A percentile compares a stretch with the other conserved stretches of the same genome.
These are phyloP conservation scores for Solanum aculeatissimum DNA, from an alignment of 305 asterid species.

Conservation along the genomic window DNA sequence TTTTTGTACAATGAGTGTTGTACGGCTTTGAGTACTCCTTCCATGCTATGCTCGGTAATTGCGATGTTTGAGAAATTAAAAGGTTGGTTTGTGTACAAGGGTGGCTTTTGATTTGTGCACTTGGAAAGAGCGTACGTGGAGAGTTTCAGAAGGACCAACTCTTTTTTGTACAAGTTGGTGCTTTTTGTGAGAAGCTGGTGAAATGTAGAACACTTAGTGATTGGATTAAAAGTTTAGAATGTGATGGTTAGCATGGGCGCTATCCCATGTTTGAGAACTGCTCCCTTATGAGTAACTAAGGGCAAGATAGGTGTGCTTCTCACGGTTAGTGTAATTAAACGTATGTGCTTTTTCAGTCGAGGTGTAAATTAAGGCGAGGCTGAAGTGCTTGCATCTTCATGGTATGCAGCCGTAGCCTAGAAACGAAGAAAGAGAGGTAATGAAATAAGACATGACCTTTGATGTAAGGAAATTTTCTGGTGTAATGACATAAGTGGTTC, in stretches of 20 bases:
- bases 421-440: not conserved
- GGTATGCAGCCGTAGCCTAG: not conserved
- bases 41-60: not conserved
- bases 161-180: not conserved
- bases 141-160: not conserved
- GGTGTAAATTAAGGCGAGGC: not conserved
- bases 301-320: not conserved
- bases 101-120: not conserved
- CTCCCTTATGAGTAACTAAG: not conserved
- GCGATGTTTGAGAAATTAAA: not conserved
- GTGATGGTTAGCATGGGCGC: not conserved
- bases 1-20: not conserved
- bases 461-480: not conserved
- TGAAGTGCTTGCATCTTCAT: not conserved
- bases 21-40: not conserved
- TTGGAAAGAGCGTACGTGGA: not conserved
- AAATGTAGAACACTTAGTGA: not conserved
- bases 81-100: not conserved
- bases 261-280: not conserved
- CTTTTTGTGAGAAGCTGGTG: not conserved
- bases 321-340: not conserved
- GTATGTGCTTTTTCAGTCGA: not conserved
- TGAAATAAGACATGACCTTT: not conserved
- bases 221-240: not conserved
- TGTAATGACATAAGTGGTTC: not conserved